Conservation (phyloP, 1,284 basidiomycete species). For the Austroboletus niveus region DNA sequence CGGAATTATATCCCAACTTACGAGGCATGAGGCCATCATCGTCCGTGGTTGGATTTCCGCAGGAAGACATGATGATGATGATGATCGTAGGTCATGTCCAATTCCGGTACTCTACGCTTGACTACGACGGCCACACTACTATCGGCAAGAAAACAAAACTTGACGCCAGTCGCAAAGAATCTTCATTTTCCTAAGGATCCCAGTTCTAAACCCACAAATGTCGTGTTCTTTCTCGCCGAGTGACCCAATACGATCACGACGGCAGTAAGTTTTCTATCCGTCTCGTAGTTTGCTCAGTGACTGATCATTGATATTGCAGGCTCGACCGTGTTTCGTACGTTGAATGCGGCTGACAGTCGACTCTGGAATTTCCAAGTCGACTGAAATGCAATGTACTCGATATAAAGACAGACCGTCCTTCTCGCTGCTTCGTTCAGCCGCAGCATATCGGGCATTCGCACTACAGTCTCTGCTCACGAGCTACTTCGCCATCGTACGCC, state of each 20-base stretch:
- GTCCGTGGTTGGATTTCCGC: conserved; percentile 59
- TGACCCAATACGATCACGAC: no score
- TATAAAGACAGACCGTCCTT: conserved; percentile 8
- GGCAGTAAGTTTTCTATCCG: conserved; percentile 8
- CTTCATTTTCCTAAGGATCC: background rate
- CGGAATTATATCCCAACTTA: conserved; percentile 34
- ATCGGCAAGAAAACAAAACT: no score
- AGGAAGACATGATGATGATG: conserved; percentile 39
- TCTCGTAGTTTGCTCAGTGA: background rate
- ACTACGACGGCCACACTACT: no score
- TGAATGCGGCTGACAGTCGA: conserved; percentile 18
- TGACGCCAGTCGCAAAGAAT: no score
- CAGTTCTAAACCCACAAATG: background rate
- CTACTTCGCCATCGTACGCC: conserved; percentile 1
- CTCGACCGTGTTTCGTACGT: background rate
- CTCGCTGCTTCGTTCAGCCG: background rate
- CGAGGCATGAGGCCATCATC: conserved; percentile 62
- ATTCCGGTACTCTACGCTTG: background rate
- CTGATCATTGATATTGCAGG: background rate
- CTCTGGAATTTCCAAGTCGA: conserved; percentile 1
- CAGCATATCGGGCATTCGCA: conserved; percentile 2
- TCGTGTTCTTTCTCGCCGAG: no score
- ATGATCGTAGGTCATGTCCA: background rate
- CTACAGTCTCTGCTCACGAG: conserved; percentile 2
- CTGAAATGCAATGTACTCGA: conserved; percentile 7